These are phyloP conservation scores for Ceratocystis lukuohia DNA, from an alignment of 2,329 filamentous ascomycete genomes.

Conservation along the genomic window DNA sequence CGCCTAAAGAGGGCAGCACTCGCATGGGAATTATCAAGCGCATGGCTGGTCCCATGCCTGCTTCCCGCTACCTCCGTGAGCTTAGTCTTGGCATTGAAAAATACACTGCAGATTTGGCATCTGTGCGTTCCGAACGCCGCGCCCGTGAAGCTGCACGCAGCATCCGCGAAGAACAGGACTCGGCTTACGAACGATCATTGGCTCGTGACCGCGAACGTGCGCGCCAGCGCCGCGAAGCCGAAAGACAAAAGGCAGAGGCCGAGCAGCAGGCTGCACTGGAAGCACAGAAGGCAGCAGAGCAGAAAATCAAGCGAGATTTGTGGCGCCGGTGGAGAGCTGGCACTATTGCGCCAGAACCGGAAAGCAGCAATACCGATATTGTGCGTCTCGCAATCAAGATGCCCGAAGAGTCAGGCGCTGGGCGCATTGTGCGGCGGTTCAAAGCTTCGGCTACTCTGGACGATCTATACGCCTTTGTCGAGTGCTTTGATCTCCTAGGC, in stretches of 20 bases:
- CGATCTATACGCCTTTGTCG: constrained; percentile 90
- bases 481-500: constrained; percentile 60
- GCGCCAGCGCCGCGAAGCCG: constrained; percentile 57
- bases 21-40: constrained; percentile 84
- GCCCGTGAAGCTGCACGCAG: constrained; percentile 71
- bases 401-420: constrained; percentile 46
- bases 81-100: constrained; percentile 59
- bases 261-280: constrained; percentile 47
- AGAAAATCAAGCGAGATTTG: constrained; percentile 37
- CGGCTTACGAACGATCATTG: constrained; percentile 82
- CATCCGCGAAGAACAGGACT: constrained; percentile 78
- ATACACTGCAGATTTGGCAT: constrained; percentile 61
- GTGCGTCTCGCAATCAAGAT: constrained; percentile 59
- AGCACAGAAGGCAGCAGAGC: constrained; percentile 45
- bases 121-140: constrained; percentile 59
- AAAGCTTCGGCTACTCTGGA: constrained; percentile 56
- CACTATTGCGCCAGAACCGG: constrained; percentile 55
- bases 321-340: constrained; percentile 73
- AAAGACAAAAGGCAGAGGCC: constrained; percentile 46
- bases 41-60: constrained; percentile 56
- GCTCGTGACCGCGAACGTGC: constrained; percentile 79
- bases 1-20: constrained; percentile 67
- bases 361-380: constrained; percentile 45
- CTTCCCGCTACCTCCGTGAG: constrained; percentile 61
- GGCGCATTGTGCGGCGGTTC: constrained; percentile 68